Evolutionary conservation across 495 filamentous ascomycete species (phyloP), one percentile per base, ranked within the genome.

Genomic region (Aspergillus cavernicola): DNA sequence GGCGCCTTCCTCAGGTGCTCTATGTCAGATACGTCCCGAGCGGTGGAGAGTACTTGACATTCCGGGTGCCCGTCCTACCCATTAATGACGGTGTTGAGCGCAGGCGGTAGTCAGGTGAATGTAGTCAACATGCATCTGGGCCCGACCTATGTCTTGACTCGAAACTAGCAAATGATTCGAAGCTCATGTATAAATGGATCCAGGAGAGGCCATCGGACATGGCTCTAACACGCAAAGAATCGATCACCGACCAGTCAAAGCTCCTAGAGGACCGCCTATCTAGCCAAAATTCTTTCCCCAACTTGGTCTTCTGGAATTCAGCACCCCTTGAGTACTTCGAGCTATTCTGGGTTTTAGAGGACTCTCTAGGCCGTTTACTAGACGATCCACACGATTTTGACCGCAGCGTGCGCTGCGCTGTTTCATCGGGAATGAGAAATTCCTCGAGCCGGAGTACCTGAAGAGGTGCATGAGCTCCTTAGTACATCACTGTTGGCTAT

Each of bases 261-360:
- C 33, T 46, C 11, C 32, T 48, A n/a, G 32, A 38, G 19, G 22
- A 24, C 31, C 45, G 45, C 13, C 33, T 48, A 12, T 37, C 18
- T 33, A 48, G 45, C 12, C 45, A 48, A 22, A 48, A 37, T 23
- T 48, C 45, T n/a, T 48, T 38, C 13, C 43, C 43, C 4, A n/a
- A 8, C 12, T 6, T 46, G 15, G 43, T 18, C 6, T 46, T 26
- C 29, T 46, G 43, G 43, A 28, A 33, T 28, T 46, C 43, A 13
- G 6, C 16, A 7, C 43, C 43, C 12, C 19, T 29, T 7, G 43
- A 28, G 13, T 46, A 33, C 28, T 46, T 19, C 12, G 43, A 46
- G 15, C 16, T 46, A 6, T 46, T 46, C 28, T 46, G 43, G 43
- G 43, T 46, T 0, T 29, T 46, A 7, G 43, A 46, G 16, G 43